Conservation (phyloP, 2,329 filamentous ascomycete genomes). For the Alternaria gansuensis region DNA sequence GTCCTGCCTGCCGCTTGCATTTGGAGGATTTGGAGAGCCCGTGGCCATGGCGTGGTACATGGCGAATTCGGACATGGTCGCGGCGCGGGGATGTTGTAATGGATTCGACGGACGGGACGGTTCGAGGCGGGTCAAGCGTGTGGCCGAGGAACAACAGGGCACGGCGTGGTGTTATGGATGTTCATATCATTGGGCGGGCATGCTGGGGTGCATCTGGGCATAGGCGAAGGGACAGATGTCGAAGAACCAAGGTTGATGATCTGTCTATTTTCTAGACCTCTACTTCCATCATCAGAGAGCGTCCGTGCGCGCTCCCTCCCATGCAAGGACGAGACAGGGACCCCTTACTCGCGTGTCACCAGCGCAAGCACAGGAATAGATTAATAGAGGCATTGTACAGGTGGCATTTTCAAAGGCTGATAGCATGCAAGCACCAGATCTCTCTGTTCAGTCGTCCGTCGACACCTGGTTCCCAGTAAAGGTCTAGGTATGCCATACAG, state of each 20-base stretch:
- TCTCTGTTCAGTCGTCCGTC: neutral
- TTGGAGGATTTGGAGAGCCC: conserved; percentile 41
- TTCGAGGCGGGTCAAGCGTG: conserved; percentile 29
- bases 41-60: conserved; percentile 51
- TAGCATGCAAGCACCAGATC: rapidly evolving
- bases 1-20: conserved; percentile 40
- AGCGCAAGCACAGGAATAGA: neutral
- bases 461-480: neutral
- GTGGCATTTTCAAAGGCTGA: neutral
- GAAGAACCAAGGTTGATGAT: conserved; percentile 41
- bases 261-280: conserved; percentile 40
- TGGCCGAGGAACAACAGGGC: conserved; percentile 21
- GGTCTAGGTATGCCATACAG: neutral
- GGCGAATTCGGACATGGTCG: conserved; percentile 50
- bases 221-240: conserved; percentile 21
- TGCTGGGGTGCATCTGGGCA: conserved; percentile 18
- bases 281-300: conserved; percentile 31
- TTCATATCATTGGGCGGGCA: conserved; percentile 37
- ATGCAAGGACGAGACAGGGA: conserved; percentile 30
- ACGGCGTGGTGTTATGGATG: conserved; percentile 22
- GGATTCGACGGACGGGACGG: conserved; percentile 24
- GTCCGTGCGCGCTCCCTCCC: conserved; percentile 32
- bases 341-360: conserved; percentile 15
- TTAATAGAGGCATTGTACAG: neutral
- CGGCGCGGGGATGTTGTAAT: conserved; percentile 36